Evolutionary conservation across 352 stramenopile genomes (phyloP).

Genomic region (Globisporangium canariense): DNA sequence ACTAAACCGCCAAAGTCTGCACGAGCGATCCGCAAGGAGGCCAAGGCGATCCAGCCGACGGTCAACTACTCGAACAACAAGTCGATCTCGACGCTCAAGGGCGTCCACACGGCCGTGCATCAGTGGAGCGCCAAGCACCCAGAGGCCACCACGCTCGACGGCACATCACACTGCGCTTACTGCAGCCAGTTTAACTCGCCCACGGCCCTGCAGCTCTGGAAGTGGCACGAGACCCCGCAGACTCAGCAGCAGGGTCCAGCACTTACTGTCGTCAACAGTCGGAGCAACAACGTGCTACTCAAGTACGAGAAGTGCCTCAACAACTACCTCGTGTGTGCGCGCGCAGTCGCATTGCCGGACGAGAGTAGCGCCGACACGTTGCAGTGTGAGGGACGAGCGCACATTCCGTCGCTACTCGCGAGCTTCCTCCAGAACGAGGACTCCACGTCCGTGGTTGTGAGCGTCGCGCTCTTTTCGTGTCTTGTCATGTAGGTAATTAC

Average conservation of each 20-base stretch:
- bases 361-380: neutral
- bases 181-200: constrained; percentile 17
- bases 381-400: constrained; percentile 8
- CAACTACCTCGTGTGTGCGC: constrained; percentile 15
- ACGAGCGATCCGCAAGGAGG: constrained; percentile 8
- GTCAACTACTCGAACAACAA: constrained; percentile 14
- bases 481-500: constrained; percentile 8
- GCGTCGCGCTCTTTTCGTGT: constrained; percentile 13
- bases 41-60: constrained; percentile 6
- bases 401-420: constrained; percentile 17
- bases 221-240: constrained; percentile 5
- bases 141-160: neutral
- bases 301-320: constrained; percentile 16
- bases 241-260: neutral
- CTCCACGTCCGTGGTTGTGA: constrained; percentile 7
- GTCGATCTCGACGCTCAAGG: constrained; percentile 12
- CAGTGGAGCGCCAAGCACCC: constrained; percentile 16
- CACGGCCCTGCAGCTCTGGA: constrained; percentile 11
- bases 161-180: constrained; percentile 9
- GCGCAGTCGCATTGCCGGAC: neutral
- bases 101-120: constrained; percentile 12
- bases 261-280: constrained; percentile 13
- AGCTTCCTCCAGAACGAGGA: constrained; percentile 20
- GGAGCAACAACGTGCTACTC: neutral
- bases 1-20: constrained; percentile 1